Percentiles rank a stretch among this genome's conserved stretches.
phyloP scores from a whole-genome alignment of 768 basidiomycete genomes.

The Lactarius psammicola region DNA sequence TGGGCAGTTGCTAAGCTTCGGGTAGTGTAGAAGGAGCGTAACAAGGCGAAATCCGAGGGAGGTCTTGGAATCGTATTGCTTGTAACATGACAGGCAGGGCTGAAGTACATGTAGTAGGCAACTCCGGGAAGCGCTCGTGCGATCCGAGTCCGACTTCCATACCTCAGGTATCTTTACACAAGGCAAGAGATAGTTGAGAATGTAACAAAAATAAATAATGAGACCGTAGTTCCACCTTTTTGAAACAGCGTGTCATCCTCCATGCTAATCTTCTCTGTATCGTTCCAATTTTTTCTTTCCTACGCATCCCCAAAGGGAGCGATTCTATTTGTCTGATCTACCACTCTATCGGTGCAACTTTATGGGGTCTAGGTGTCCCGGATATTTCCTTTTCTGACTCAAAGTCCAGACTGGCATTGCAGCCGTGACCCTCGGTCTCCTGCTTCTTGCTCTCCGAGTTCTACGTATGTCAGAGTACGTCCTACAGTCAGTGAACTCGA shows the following conservation, averaged over 20 bases:
- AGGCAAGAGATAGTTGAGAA: neutral
- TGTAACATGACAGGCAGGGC: neutral
- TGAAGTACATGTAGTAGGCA: neutral
- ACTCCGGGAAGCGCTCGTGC: neutral
- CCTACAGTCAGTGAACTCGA: too few species aligned
- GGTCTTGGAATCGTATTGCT: neutral
- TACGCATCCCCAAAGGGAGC: slow-evolving; percentile 87
- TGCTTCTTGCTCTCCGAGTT: too few species aligned
- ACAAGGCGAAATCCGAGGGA: neutral
- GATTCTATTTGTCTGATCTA: neutral
- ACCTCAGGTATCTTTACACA: neutral
- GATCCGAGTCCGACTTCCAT: neutral
- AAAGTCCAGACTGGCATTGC: neutral
- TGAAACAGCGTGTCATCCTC: slow-evolving; percentile 99
- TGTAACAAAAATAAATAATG: neutral
- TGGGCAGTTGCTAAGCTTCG: neutral
- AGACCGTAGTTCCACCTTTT: slow-evolving; percentile 65
- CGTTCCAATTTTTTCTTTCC: slow-evolving; percentile 96
- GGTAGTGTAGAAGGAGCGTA: neutral
- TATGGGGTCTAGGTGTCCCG: neutral
- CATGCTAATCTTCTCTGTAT: slow-evolving; percentile 99
- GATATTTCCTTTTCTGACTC: neutral
- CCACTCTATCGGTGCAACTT: neutral
- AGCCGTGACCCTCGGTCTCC: neutral
- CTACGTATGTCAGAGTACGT: too few species aligned